Conservation (phyloP, 23 red algal species). For the Rhodosorus marinus region DNA sequence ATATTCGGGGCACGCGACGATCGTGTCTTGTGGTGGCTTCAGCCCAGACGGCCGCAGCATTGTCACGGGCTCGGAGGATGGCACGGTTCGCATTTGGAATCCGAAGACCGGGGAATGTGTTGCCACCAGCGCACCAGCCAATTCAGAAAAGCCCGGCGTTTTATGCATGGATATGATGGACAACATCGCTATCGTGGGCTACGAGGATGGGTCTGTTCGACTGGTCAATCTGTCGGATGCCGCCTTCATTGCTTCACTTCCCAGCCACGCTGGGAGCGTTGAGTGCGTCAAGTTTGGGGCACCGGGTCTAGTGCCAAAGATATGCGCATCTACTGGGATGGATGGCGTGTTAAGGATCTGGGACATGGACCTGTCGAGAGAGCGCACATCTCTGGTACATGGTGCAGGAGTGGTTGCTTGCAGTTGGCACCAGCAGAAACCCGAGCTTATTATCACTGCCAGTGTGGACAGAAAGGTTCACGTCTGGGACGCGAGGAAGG, state of each 20-base stretch:
- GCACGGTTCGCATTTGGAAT: conserved; percentile 49
- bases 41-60: conserved; percentile 50
- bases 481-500: no score
- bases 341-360: no score
- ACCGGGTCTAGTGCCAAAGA: neutral
- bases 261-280: conserved; percentile 25
- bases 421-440: no score
- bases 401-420: no score
- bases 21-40: conserved; percentile 45
- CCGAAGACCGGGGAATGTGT: conserved; percentile 22
- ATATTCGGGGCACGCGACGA: conserved; percentile 48
- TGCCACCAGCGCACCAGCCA: conserved; percentile 16
- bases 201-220: conserved; percentile 32
- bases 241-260: conserved; percentile 14
- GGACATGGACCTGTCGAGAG: no score
- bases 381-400: no score
- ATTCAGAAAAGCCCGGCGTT: conserved; percentile 13
- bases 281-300: conserved; percentile 39
- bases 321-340: no score
- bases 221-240: conserved; percentile 21
- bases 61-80: conserved; percentile 39
- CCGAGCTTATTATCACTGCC: no score
- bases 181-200: conserved; percentile 21
- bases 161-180: conserved; percentile 15
- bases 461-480: no score